Conservation (phyloP, 1,284 basidiomycete genomes). For the Moniliophthora roreri region DNA sequence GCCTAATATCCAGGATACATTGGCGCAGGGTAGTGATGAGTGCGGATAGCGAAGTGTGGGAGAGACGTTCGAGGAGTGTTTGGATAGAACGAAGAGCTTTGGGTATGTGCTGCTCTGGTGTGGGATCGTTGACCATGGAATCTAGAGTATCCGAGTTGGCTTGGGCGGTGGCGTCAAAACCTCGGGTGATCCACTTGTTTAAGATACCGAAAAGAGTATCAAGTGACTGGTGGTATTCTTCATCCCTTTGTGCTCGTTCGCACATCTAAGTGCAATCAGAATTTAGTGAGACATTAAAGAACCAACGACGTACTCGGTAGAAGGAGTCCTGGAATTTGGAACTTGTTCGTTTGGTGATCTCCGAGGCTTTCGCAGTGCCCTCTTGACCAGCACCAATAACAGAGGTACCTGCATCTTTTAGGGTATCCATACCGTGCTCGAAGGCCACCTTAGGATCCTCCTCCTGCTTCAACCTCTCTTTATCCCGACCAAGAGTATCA, state of each 20-base stretch:
- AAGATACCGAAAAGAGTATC: slow-evolving; percentile 53
- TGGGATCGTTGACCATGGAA: slow-evolving; percentile 56
- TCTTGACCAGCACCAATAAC: slow-evolving; percentile 54
- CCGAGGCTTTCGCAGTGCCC: slow-evolving; percentile 38
- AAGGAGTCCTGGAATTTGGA: slow-evolving; percentile 48
- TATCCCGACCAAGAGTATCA: slow-evolving; percentile 53
- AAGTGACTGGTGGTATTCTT: slow-evolving; percentile 54
- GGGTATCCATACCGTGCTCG: slow-evolving; percentile 63
- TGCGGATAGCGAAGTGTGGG: slow-evolving; percentile 29
- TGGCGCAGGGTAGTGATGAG: slow-evolving; percentile 27
- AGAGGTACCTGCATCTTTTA: slow-evolving; percentile 53
- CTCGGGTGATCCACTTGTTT: slow-evolving; percentile 54
- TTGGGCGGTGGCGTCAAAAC: slow-evolving; percentile 48
- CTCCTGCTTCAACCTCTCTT: slow-evolving; percentile 44
- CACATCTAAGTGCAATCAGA: slow-evolving; percentile 42
- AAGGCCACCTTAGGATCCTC: slow-evolving; percentile 49
- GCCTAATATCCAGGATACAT: slow-evolving; percentile 42
- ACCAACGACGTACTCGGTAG: slow-evolving; percentile 37
- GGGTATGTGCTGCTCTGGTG: slow-evolving; percentile 54
- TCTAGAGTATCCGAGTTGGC: slow-evolving; percentile 44
- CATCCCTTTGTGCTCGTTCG: slow-evolving; percentile 59
- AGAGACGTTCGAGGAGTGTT: slow-evolving; percentile 42
- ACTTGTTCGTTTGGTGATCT: slow-evolving; percentile 40
- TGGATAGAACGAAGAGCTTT: slow-evolving; percentile 45
- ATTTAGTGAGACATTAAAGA: background rate